Evolutionary conservation across 345 rosid genomes (phyloP), one percentile per base, ranked within the genome.

Genomic region (sweet orange (Citrus sinensis)): DNA sequence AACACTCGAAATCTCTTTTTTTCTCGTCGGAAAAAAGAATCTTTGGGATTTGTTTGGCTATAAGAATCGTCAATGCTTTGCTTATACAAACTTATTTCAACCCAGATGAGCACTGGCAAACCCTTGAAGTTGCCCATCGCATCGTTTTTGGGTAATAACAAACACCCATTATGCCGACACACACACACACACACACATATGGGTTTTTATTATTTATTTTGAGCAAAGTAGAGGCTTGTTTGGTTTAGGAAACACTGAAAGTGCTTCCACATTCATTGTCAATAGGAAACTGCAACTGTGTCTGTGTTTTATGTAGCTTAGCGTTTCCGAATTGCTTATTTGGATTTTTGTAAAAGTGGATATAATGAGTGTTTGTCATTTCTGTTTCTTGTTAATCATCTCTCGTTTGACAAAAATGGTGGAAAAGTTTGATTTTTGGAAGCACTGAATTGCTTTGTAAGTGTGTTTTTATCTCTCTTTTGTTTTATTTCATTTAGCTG

Each of bases 31-130:
- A 79, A 40, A 88, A 54, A 76, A 74, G 72, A 40, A 79, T 94
- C 56, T 89, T 94, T 42, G 54, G 64, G 19, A 70, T 81, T n/a
- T 92, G 98, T 76, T 83, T 94, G 49, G 88, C 86, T 7, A 72
- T 91, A 66, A 86, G 97, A 80, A 79, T 84, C 19, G 85, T 76
- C 19, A 94, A 92, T 75, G 90, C 97, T 10, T 73, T 92, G 83
- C 80, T 91, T 70, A 88, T 96, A 69, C 95, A 94, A 76, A 89
- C 97, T 14, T 92, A 92, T 86, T 94, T 94, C 92, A 89, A 91
- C 81, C 98, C 95, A 9, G 98, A 96, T 79, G 98, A 96, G 80
- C 97, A 96, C 78, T 94, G 97, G 98, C 97, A 96, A 78, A 85
- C 94, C 73, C 97, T 92, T 54, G 98, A 96, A 87, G 95, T 94